Percentiles rank a stretch among this genome's conserved stretches.
Conservation (phyloP, 1,284 basidiomycete species). For the Jaminaea rosea region DNA sequence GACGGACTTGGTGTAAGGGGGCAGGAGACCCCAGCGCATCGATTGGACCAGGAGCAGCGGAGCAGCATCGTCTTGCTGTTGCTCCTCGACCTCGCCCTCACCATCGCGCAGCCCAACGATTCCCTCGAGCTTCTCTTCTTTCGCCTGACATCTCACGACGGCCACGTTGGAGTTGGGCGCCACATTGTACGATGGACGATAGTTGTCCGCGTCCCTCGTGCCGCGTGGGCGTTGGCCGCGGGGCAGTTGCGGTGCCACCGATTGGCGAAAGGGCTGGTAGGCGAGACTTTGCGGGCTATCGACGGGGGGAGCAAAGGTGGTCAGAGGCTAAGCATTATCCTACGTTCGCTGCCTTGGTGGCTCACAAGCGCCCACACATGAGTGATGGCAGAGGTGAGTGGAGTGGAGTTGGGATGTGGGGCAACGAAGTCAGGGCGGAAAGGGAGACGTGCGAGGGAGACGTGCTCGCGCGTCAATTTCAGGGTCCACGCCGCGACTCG, state of each 20-base stretch:
- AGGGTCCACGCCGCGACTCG: too few relatives aligned
- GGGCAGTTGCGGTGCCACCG: neutral
- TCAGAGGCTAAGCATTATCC: too few relatives aligned
- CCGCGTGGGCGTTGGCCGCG: neutral
- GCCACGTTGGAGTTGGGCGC: conserved; percentile 30
- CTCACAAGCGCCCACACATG: too few relatives aligned
- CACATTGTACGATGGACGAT: conserved; percentile 36
- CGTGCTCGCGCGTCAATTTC: too few relatives aligned
- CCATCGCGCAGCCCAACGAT: neutral
- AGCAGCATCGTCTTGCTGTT: conserved; percentile 6
- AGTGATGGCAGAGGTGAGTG: too few relatives aligned
- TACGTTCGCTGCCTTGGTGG: too few relatives aligned
- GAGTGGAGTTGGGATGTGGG: too few relatives aligned
- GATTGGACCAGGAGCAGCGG: conserved; percentile 20
- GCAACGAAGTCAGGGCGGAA: too few relatives aligned
- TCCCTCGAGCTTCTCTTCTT: neutral
- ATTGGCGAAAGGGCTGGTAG: neutral
- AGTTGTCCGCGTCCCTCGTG: conserved; percentile 12
- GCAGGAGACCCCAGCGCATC: conserved; percentile 78
- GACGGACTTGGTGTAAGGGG: conserved; percentile 65
- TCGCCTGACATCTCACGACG: conserved; percentile 15
- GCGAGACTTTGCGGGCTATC: neutral
- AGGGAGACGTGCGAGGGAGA: too few relatives aligned
- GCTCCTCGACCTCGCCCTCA: conserved; percentile 5
- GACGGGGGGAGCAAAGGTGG: too few relatives aligned